Evolutionary conservation across 768 basidiomycete genomes (phyloP).

Genomic region (Tremella yokohamensis): DNA sequence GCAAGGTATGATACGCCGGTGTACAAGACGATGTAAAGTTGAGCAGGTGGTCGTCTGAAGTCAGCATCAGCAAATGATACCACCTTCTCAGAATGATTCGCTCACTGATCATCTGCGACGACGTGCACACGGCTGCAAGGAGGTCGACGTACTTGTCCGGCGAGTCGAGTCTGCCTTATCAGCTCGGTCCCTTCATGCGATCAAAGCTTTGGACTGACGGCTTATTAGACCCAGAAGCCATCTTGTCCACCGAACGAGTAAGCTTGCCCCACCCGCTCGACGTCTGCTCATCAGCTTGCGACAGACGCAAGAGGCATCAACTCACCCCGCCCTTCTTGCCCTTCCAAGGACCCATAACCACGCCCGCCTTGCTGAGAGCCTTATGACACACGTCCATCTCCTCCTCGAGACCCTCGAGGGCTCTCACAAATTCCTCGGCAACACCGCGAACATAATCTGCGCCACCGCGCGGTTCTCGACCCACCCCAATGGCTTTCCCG

Average conservation of each 20-base stretch:
- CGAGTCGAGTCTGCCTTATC: conserved; percentile 22
- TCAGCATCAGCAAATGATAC: neutral
- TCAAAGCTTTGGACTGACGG: conserved; percentile 4
- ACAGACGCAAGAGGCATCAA: neutral
- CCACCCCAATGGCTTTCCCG: neutral
- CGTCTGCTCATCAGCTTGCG: neutral
- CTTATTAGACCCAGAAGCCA: conserved; percentile 21
- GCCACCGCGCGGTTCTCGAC: neutral
- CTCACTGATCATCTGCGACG: conserved; percentile 35
- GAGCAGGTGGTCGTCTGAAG: conserved; percentile 34
- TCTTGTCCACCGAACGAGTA: conserved; percentile 33
- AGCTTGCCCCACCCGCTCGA: neutral
- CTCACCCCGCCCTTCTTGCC: conserved; percentile 35
- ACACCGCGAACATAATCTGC: conserved; percentile 7
- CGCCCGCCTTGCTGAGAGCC: conserved; percentile 27
- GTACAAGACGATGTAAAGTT: conserved; percentile 33
- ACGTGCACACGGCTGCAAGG: conserved; percentile 28
- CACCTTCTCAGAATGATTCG: neutral
- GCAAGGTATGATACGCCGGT: conserved; percentile 22
- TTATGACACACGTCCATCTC: conserved; percentile 39
- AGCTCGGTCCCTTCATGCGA: neutral
- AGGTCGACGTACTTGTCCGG: conserved; percentile 42
- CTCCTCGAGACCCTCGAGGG: conserved; percentile 38
- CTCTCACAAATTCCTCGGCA: conserved; percentile 23
- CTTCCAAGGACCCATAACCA: conserved; percentile 33